Evolutionary conservation across 2,329 filamentous ascomycete species (phyloP).

Genomic region (Didymella glomerata): DNA sequence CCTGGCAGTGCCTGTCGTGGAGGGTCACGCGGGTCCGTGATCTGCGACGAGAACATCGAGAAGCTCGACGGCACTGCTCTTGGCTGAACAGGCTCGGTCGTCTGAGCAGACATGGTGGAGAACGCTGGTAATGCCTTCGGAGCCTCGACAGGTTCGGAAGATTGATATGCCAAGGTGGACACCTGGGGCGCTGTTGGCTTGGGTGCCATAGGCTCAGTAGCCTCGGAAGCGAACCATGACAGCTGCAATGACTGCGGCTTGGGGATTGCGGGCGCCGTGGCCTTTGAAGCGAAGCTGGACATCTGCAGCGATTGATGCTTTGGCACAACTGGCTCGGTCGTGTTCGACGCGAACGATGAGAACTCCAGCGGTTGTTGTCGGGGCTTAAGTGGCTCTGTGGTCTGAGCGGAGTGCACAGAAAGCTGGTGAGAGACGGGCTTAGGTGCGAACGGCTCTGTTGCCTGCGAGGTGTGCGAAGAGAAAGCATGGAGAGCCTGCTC

Average conservation of each 20-base stretch:
- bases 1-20: conserved; percentile 27
- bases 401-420: conserved; percentile 28
- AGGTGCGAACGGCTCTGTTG: conserved; percentile 15
- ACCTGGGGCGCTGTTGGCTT: conserved; percentile 15
- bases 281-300: conserved; percentile 32
- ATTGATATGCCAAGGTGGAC: conserved; percentile 29
- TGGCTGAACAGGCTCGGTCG: conserved; percentile 33
- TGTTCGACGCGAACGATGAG: conserved; percentile 29
- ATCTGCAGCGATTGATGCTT: conserved; percentile 28
- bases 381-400: conserved; percentile 31
- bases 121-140: conserved; percentile 25
- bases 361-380: conserved; percentile 28
- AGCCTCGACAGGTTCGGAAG: conserved; percentile 36
- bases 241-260: conserved; percentile 23
- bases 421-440: conserved; percentile 15
- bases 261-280: conserved; percentile 37
- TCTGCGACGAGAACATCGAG: conserved; percentile 34
- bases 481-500: conserved; percentile 18
- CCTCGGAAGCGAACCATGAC: conserved; percentile 32
- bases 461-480: conserved; percentile 25
- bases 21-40: conserved; percentile 40
- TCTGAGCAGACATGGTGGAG: conserved; percentile 30
- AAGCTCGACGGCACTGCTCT: conserved; percentile 26
- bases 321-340: conserved; percentile 30
- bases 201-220: conserved; percentile 35